A percentile compares a stretch with the other conserved stretches of the same genome.
phyloP scores from a whole-genome alignment of 805 yeast genomes.

The Yamadazyma takamatsuzukensis region DNA sequence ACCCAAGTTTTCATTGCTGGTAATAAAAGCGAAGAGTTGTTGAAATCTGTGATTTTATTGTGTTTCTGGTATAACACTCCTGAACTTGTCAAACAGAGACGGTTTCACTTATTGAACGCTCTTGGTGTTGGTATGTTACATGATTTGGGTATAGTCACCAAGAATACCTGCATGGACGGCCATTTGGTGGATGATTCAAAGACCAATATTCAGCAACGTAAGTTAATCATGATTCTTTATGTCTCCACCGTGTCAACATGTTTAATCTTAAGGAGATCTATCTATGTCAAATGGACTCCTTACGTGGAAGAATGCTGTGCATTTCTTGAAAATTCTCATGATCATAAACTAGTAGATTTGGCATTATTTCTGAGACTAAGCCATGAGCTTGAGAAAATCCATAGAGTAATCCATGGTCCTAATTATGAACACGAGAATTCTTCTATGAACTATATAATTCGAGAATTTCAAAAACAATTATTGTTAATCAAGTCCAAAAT shows the following conservation, averaged over 20 bases:
- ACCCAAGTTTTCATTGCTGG: slow-evolving; percentile 68
- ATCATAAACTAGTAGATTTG: slow-evolving; percentile 35
- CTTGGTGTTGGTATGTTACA: slow-evolving; percentile 65
- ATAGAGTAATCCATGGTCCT: slow-evolving; percentile 43
- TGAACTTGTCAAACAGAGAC: slow-evolving; percentile 74
- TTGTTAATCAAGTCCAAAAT: slow-evolving; percentile 37
- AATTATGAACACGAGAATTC: slow-evolving; percentile 18
- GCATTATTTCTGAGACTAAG: slow-evolving; percentile 59
- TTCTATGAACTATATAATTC: slow-evolving; percentile 36
- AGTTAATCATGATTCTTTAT: slow-evolving; percentile 56
- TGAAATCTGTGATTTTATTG: slow-evolving; percentile 58
- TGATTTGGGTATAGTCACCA: slow-evolving; percentile 70
- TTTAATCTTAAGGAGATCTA: slow-evolving; percentile 60
- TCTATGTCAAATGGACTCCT: slow-evolving; percentile 60
- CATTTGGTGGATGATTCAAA: slow-evolving; percentile 1
- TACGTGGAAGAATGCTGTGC: slow-evolving; percentile 60
- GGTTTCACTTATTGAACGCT: slow-evolving; percentile 66
- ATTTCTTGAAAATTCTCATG: slow-evolving; percentile 37
- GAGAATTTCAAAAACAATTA: slow-evolving; percentile 50
- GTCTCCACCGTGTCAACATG: slow-evolving; percentile 60
- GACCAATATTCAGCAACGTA: slow-evolving; percentile 41
- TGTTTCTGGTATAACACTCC: slow-evolving; percentile 83
- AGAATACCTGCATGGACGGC: slow-evolving; percentile 25
- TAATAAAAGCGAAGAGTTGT: slow-evolving; percentile 62
- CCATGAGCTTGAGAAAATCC: slow-evolving; percentile 59